Conservation (phyloP, 2,329 filamentous ascomycete species). For the Aspergillus udagawae region DNA sequence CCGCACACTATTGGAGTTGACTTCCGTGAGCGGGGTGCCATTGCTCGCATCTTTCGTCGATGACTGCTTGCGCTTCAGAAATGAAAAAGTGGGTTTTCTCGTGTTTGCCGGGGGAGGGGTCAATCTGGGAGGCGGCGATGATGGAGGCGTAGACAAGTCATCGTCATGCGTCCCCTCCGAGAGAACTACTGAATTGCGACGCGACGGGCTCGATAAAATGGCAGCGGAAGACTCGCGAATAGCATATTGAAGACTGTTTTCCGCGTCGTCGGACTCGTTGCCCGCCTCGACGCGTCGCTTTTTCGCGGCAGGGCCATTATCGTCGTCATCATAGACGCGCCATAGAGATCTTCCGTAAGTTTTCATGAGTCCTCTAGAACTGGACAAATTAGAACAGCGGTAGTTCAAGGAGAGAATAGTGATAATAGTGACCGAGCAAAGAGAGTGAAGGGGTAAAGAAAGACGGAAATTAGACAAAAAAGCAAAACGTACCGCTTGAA, state of each 20-base stretch:
- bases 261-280: constrained; percentile 39
- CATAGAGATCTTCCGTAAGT: constrained; percentile 47
- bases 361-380: constrained; percentile 46
- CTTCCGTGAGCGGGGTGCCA: constrained; percentile 42
- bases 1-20: constrained; percentile 42
- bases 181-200: constrained; percentile 43
- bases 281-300: constrained; percentile 41
- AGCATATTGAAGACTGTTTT: constrained; percentile 45
- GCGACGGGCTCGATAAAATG: constrained; percentile 44
- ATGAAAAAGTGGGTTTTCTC: constrained; percentile 49
- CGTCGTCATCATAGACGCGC: constrained; percentile 46
- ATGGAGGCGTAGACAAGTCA: constrained; percentile 48
- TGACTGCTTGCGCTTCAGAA: constrained; percentile 45
- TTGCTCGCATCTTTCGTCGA: constrained; percentile 25
- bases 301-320: constrained; percentile 40
- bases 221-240: constrained; percentile 47
- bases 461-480: background rate
- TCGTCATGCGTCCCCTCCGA: constrained; percentile 42
- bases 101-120: constrained; percentile 41
- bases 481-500: constrained; percentile 42
- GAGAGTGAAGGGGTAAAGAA: constrained; percentile 1
- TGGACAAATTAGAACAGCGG: constrained; percentile 3
- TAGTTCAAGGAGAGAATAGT: background rate
- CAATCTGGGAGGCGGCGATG: constrained; percentile 47
- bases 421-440: constrained; percentile 2